A percentile compares a stretch with the other conserved stretches of the same genome.
Conservation (phyloP, 441 rosid species). For the Euphorbia corollata region DNA sequence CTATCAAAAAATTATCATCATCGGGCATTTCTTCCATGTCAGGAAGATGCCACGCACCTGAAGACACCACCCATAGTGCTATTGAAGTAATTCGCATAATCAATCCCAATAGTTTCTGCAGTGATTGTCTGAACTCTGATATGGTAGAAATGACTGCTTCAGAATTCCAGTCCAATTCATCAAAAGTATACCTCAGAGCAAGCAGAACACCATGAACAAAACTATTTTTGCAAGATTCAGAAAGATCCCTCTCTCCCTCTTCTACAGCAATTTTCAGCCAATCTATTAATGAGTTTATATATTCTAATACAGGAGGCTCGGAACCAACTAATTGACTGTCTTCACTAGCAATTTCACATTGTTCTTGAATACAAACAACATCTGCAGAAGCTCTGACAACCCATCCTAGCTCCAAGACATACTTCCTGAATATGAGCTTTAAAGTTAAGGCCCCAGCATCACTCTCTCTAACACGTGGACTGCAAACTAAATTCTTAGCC, state of each 20-base stretch:
- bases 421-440: conserved; percentile 81
- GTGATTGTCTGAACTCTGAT: conserved; percentile 58
- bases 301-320: conserved; percentile 56
- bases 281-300: conserved; percentile 61
- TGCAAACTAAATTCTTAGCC: conserved; percentile 86
- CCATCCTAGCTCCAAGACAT: conserved; percentile 85
- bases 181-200: conserved; percentile 80
- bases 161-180: conserved; percentile 93
- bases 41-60: conserved; percentile 82
- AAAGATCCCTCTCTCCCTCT: conserved; percentile 80
- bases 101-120: conserved; percentile 71
- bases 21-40: conserved; percentile 80
- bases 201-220: conserved; percentile 94
- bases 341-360: conserved; percentile 29
- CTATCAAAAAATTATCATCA: conserved; percentile 51
- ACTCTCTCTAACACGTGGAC: conserved; percentile 98
- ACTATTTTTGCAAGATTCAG: conserved; percentile 76
- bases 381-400: conserved; percentile 50
- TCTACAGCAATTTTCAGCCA: conserved; percentile 68
- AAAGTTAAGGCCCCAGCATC: conserved; percentile 90
- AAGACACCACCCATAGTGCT: conserved; percentile 96
- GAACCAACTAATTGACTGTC: conserved; percentile 25
- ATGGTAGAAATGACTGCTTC: conserved; percentile 49
- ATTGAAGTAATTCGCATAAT: conserved; percentile 72
- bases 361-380: conserved; percentile 41